These are phyloP conservation scores for Nannochloropsis gaditana DNA, from an alignment of 108 stramenopile genomes.

Conservation along the genomic window DNA sequence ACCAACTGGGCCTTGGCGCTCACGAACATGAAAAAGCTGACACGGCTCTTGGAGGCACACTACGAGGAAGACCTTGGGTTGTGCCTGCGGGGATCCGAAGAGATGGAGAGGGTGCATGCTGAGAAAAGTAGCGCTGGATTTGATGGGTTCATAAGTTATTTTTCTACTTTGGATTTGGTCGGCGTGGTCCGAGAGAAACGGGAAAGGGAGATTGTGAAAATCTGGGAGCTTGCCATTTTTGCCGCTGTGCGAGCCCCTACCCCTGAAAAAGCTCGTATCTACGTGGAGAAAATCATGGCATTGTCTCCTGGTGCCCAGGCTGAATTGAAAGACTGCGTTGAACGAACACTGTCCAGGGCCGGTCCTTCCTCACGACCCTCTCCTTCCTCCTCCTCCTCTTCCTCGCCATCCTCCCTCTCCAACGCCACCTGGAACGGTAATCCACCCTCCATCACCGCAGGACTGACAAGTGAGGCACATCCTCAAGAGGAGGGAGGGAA, in stretches of 20 bases:
- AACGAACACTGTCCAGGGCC: neutral
- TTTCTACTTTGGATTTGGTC: neutral
- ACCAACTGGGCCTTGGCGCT: constrained; percentile 7
- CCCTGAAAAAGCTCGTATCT: neutral
- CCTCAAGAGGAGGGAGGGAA: neutral
- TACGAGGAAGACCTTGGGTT: constrained; percentile 6
- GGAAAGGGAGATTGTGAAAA: neutral
- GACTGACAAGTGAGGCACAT: neutral
- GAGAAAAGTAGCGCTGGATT: no score
- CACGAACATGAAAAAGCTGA: neutral
- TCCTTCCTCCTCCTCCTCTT: neutral
- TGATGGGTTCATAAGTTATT: neutral
- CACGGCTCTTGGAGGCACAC: neutral
- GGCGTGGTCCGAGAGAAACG: neutral
- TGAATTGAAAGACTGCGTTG: neutral
- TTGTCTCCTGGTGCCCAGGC: neutral
- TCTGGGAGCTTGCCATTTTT: neutral
- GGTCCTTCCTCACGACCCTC: neutral
- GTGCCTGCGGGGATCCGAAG: neutral
- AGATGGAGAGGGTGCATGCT: no score
- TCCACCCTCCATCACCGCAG: no score
- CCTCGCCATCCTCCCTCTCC: neutral
- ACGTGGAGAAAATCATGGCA: neutral
- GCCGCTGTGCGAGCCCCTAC: neutral
- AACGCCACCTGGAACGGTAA: no score